A percentile compares a stretch with the other conserved stretches of the same genome.
Conservation (phyloP, 2,329 filamentous ascomycete species). For the Sarocladiaceae sp. region DNA sequence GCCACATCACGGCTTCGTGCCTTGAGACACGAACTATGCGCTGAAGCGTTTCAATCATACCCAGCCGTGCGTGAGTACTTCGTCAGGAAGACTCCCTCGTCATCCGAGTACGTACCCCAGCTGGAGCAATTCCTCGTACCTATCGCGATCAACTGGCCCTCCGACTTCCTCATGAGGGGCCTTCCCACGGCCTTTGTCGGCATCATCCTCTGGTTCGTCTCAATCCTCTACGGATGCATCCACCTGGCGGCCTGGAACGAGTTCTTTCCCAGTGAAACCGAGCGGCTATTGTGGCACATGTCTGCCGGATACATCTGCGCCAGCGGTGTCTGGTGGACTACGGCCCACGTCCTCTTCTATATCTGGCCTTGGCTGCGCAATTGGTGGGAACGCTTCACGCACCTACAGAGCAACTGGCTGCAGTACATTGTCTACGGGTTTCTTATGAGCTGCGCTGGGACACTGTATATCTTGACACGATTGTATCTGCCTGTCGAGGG, state of each 20-base stretch:
- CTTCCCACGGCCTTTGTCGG: background rate
- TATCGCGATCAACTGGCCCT: background rate
- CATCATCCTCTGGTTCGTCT: conserved; percentile 1
- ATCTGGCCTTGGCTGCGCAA: background rate
- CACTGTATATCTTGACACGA: conserved; percentile 1
- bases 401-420: conserved; percentile 1
- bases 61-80: conserved; percentile 3
- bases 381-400: background rate
- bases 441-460: background rate
- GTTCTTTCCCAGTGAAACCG: background rate
- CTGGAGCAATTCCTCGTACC: background rate
- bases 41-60: background rate
- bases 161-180: background rate
- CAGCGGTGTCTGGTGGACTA: background rate
- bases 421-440: conserved; percentile 3
- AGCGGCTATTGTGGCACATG: background rate
- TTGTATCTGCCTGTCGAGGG: background rate
- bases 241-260: conserved; percentile 1
- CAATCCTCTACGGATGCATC: background rate
- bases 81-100: background rate
- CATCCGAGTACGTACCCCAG: background rate
- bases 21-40: background rate
- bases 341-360: background rate
- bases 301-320: background rate
- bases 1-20: background rate